Percentiles rank a stretch among this genome's conserved stretches.
These are phyloP conservation scores for Litchi chinensis DNA, from an alignment of 345 rosid genomes.

Conservation along the genomic window DNA sequence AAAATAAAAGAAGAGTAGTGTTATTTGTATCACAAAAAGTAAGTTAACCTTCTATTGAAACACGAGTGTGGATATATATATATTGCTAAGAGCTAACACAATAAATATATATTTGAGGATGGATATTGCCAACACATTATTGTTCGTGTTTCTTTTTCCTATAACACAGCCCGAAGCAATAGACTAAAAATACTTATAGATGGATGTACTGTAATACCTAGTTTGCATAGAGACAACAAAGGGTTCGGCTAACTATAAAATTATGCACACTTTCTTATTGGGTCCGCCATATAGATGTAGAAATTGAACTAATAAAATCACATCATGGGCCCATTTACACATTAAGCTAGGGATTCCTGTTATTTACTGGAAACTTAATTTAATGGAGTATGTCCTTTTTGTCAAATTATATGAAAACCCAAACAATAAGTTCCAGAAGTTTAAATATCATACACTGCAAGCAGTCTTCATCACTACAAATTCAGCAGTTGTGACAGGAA, in stretches of 20 bases:
- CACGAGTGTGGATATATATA: too few relatives aligned
- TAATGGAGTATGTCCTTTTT: not conserved
- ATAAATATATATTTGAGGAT: too few relatives aligned
- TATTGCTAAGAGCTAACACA: too few relatives aligned
- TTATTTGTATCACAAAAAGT: too few relatives aligned
- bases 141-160: not conserved
- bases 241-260: not conserved
- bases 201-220: not conserved
- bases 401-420: not conserved
- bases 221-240: not conserved
- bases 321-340: not conserved
- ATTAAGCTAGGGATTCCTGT: not conserved
- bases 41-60: too few relatives aligned
- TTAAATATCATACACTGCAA: slow-evolving; percentile 62
- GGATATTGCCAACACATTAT: not conserved
- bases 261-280: not conserved
- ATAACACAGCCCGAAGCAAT: too few relatives aligned
- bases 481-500: slow-evolving; percentile 80
- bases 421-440: slow-evolving; percentile 1
- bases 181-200: not conserved
- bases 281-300: not conserved
- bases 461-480: slow-evolving; percentile 88
- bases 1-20: not conserved
- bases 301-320: not conserved
- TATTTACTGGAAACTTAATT: not conserved